These are phyloP conservation scores for Gossypium lobatum DNA, from an alignment of 441 rosid species.

Conservation along the genomic window DNA sequence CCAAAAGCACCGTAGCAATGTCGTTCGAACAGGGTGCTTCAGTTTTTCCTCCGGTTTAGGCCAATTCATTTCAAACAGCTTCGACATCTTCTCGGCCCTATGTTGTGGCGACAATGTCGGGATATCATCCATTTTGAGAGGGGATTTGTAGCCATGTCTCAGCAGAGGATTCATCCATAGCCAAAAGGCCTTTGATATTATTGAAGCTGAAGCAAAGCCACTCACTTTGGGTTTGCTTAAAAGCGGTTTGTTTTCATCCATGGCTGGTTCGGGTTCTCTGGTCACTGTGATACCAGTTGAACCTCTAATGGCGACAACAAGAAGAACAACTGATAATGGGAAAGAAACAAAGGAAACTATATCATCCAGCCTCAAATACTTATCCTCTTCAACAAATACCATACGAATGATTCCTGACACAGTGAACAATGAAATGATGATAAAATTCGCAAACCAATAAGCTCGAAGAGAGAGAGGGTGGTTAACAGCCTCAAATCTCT, in stretches of 20 bases:
- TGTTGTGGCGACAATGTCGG: slow-evolving; percentile 74
- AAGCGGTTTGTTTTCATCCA: slow-evolving; percentile 31
- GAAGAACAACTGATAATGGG: slow-evolving; percentile 56
- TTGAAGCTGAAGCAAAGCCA: slow-evolving; percentile 71
- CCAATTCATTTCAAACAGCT: slow-evolving; percentile 60
- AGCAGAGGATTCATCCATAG: slow-evolving; percentile 89
- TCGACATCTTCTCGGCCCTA: slow-evolving; percentile 65
- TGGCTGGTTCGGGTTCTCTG: slow-evolving; percentile 27
- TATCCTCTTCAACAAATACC: slow-evolving; percentile 24
- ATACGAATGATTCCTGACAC: slow-evolving; percentile 50
- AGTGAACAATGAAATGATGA: slow-evolving; percentile 38
- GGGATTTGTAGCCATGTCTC: slow-evolving; percentile 67
- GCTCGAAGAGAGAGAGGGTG: slow-evolving; percentile 62
- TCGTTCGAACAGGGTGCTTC: slow-evolving; percentile 61
- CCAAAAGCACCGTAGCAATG: slow-evolving; percentile 76
- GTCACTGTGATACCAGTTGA: slow-evolving; percentile 45
- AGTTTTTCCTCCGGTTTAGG: slow-evolving; percentile 65
- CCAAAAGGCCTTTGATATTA: slow-evolving; percentile 71
- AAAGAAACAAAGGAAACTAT: slow-evolving; percentile 42
- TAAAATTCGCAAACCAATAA: slow-evolving; percentile 56
- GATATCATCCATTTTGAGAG: slow-evolving; percentile 63
- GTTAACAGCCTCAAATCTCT: slow-evolving; percentile 50
- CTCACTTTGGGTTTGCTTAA: slow-evolving; percentile 42
- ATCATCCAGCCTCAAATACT: slow-evolving; percentile 45
- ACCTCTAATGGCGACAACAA: slow-evolving; percentile 54